These are phyloP conservation scores for Metschnikowia similis DNA, from an alignment of 805 yeast species.

Conservation along the genomic window DNA sequence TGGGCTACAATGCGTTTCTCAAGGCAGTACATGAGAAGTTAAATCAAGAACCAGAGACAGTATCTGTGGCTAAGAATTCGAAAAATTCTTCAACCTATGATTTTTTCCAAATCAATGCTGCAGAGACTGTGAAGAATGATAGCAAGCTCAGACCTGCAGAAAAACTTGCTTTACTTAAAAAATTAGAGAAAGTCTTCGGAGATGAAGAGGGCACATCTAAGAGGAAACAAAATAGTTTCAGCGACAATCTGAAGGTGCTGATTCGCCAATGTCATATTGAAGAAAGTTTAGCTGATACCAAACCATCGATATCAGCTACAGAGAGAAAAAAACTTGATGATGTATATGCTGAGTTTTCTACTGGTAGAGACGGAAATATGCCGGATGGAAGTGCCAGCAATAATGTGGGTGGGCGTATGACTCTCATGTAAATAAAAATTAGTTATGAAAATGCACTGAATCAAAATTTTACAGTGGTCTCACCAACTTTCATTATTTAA, in stretches of 20 bases:
- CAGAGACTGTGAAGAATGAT: constrained; percentile 21
- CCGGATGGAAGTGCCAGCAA: constrained; percentile 78
- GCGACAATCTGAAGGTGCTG: constrained; percentile 29
- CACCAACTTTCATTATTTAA: background rate
- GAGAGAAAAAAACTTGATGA: constrained; percentile 60
- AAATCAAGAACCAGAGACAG: constrained; percentile 32
- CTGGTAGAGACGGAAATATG: constrained; percentile 81
- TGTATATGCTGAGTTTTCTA: constrained; percentile 69
- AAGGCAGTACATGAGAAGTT: constrained; percentile 76
- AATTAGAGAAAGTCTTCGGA: constrained; percentile 37
- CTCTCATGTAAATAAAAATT: constrained; percentile 55
- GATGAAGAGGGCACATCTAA: constrained; percentile 3
- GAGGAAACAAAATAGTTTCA: constrained; percentile 3
- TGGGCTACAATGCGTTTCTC: constrained; percentile 86
- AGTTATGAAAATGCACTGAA: background rate
- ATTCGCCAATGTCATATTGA: constrained; percentile 54
- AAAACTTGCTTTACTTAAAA: constrained; percentile 36
- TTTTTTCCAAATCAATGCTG: constrained; percentile 41
- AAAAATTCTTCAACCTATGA: constrained; percentile 21
- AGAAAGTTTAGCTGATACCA: constrained; percentile 68
- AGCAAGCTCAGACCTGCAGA: constrained; percentile 34
- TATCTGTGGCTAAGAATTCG: constrained; percentile 13
- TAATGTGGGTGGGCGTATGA: constrained; percentile 80
- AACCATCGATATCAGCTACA: constrained; percentile 78
- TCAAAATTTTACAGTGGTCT: background rate